Base-by-base conservation (phyloP, 345 rosid species). In the Stellera chamaejasme region DNA sequence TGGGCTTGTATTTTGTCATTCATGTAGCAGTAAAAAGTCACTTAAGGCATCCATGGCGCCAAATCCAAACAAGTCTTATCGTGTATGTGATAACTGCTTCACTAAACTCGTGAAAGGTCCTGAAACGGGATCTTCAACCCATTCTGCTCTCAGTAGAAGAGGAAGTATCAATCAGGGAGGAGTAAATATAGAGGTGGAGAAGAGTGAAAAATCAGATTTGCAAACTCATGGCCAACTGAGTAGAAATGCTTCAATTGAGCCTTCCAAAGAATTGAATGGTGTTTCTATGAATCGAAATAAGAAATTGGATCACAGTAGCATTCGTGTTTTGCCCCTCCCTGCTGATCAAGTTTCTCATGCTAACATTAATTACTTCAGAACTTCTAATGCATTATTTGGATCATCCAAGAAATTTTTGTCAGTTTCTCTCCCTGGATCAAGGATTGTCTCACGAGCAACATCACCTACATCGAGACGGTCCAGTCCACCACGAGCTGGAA, bases 11-110 rank as follows among this genome's bases (percentile, higher is more conserved):
- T 82, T 78, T 64, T 85, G 93, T 62, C 80, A 85, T 64, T 75
- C 87, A 39, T 85, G 90, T 67, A 85, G 90, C 68, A 77, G 87
- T 56, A 78, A 73, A 64, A 85, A 81, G 75, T 77, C 85, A n/a
- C 64, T 66, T 13, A 83, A 72, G 75, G 87, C 90, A 72, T 80
- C 94, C 56, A 77, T 85, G 94, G 94, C 94, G 56, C 90, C 94
- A 56, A 78, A 80, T 63, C 79, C 87, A 13, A 75, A 66, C 70
- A 85, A 85, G 62, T 72, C 83, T 50, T 85, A 72, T 55, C 90
- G 94, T 60, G 87, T 83, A 25, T 85, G 94, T 72, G 90, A 83
- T 66, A 66, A 63, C 69, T 85, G 94, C 73, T 80, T 59, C 63
- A 65, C 59, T 52, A 85, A 80, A 63, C 68, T 85, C 49, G 72